Percentiles rank a stretch among this genome's conserved stretches.
Evolutionary conservation across 225 moss, liverwort and hornwort species (phyloP).

Genomic region (Climacium dendroides): DNA sequence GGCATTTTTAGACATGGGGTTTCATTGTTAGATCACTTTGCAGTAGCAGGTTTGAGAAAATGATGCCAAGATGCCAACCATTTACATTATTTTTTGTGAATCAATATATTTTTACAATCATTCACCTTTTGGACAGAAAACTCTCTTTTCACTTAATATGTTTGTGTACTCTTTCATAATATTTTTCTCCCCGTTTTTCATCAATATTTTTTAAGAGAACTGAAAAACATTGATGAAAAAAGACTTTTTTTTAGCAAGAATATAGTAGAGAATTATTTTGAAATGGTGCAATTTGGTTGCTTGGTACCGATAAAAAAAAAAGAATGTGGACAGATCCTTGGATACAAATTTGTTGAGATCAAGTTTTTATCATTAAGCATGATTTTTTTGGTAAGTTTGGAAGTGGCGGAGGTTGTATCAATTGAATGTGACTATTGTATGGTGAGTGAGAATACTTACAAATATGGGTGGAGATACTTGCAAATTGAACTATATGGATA

Average conservation of each 20-base stretch:
- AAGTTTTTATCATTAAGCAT: too few species aligned
- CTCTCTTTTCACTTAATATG: not conserved
- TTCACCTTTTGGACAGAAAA: not conserved
- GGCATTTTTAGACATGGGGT: not conserved
- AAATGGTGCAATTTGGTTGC: not conserved
- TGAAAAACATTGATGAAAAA: too few species aligned
- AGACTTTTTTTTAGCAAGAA: not conserved
- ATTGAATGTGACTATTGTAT: not conserved
- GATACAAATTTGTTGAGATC: not conserved
- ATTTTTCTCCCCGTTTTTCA: not conserved
- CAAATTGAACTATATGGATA: accelerated
- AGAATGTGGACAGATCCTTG: too few species aligned
- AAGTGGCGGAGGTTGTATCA: not conserved
- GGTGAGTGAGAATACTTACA: not conserved
- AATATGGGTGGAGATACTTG: not conserved
- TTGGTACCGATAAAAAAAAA: too few species aligned
- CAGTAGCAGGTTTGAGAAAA: not conserved
- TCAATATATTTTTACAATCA: too few species aligned
- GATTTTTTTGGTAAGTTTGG: not conserved
- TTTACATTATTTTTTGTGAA: not conserved
- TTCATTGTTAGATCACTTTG: not conserved
- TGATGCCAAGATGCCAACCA: not conserved
- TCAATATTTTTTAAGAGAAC: not conserved
- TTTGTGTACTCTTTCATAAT: too few species aligned
- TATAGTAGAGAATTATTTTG: not conserved